These are phyloP conservation scores for Lactarius vividus DNA, from an alignment of 768 basidiomycete genomes.

Conservation along the genomic window DNA sequence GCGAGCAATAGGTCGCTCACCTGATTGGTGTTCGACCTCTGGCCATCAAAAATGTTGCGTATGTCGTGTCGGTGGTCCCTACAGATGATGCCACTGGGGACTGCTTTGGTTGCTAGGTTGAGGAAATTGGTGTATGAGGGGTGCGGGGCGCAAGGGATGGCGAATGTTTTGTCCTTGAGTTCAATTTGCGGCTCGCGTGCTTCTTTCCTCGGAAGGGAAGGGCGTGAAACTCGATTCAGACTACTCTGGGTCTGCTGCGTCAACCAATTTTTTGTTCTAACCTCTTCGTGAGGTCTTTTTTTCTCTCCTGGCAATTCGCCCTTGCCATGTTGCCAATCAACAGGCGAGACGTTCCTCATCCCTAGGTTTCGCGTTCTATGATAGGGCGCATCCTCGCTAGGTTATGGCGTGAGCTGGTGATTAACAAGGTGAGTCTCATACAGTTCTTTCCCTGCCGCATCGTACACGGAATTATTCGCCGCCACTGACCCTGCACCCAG, in stretches of 20 bases:
- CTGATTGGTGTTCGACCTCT: not conserved
- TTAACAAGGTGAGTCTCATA: no score
- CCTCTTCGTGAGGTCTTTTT: constrained; percentile 31
- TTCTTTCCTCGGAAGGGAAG: constrained; percentile 19
- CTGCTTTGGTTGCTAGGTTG: constrained; percentile 23
- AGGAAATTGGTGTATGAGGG: constrained; percentile 28
- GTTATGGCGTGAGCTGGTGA: no score
- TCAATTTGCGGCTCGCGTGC: constrained; percentile 60
- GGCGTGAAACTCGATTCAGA: constrained; percentile 63
- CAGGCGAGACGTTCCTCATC: not conserved
- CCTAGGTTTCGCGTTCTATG: not conserved
- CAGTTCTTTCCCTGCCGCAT: no score
- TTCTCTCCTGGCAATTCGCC: not conserved
- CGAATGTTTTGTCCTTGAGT: constrained; percentile 50
- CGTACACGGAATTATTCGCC: no score
- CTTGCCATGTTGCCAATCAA: not conserved
- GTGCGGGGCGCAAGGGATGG: constrained; percentile 20
- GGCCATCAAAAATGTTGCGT: not conserved
- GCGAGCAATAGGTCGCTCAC: not conserved
- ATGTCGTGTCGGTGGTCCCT: not conserved
- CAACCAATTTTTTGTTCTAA: constrained; percentile 34
- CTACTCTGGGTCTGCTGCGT: constrained; percentile 61
- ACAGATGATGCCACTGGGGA: not conserved
- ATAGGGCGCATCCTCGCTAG: not conserved
- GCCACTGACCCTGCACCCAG: no score